phyloP scores from a whole-genome alignment of 805 yeast genomes.

The Clavispora santaluciae region DNA sequence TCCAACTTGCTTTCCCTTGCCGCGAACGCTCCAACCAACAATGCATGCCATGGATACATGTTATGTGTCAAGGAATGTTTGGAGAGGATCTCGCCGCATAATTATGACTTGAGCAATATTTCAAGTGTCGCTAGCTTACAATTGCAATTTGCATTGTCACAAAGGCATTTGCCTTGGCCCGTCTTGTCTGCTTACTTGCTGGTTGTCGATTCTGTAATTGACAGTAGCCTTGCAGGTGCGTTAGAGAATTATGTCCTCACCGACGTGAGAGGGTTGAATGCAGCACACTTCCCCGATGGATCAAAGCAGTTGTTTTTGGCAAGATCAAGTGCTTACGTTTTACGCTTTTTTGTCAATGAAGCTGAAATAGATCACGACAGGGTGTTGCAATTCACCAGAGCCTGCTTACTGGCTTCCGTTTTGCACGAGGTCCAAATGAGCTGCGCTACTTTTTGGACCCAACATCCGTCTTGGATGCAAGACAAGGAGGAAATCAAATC shows the following conservation, averaged over 20 bases:
- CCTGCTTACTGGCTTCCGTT: background rate
- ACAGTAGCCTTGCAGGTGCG: background rate
- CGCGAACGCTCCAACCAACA: background rate
- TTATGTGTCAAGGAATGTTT: background rate
- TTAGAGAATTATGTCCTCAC: background rate
- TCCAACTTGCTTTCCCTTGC: background rate
- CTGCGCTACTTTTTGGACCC: constrained; percentile 31
- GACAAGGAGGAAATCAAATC: background rate
- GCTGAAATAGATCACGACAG: background rate
- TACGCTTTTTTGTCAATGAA: background rate
- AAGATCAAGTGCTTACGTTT: background rate
- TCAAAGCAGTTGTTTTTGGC: background rate
- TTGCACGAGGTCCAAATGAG: constrained; percentile 38
- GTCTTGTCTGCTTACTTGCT: background rate
- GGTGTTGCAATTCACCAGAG: background rate
- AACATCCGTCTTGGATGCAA: background rate
- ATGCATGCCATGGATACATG: background rate
- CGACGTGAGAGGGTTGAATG: background rate
- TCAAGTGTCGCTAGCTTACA: background rate
- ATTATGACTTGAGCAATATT: background rate
- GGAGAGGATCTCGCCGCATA: background rate
- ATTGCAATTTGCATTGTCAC: background rate
- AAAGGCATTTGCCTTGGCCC: background rate
- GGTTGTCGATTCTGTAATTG: background rate
- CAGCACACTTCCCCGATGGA: background rate